These are phyloP conservation scores for Deakozyma indianensis DNA, from an alignment of 805 yeast species.

Conservation along the genomic window DNA sequence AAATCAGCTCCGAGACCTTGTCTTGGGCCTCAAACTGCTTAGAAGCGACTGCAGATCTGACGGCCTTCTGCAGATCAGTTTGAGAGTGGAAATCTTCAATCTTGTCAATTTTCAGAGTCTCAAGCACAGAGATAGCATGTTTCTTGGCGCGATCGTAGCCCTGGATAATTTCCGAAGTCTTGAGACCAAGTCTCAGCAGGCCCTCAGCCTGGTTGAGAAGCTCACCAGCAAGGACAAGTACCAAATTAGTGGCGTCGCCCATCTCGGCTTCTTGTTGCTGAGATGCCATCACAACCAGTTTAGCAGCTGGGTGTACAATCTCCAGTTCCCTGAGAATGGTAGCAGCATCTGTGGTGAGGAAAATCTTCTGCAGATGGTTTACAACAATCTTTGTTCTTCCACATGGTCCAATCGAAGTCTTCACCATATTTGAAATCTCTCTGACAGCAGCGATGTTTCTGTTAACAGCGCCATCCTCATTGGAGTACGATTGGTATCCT, in stretches of 20 bases:
- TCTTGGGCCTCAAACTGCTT: constrained; percentile 88
- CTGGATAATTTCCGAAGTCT: constrained; percentile 83
- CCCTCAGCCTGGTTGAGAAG: constrained; percentile 76
- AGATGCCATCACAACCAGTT: constrained; percentile 87
- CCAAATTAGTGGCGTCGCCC: constrained; percentile 94
- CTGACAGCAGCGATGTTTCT: constrained; percentile 90
- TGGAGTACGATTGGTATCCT: constrained; percentile 76
- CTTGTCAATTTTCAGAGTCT: constrained; percentile 35
- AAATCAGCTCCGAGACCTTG: constrained; percentile 56
- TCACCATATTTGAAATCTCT: constrained; percentile 80
- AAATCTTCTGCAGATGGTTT: constrained; percentile 70
- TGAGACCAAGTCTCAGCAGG: constrained; percentile 68
- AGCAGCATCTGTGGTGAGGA: constrained; percentile 95
- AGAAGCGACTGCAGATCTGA: constrained; percentile 80
- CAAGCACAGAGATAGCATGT: constrained; percentile 55
- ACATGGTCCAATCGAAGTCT: constrained; percentile 94
- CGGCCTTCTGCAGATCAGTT: constrained; percentile 50
- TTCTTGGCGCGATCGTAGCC: constrained; percentile 84
- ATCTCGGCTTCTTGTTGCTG: constrained; percentile 94
- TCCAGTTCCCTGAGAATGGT: constrained; percentile 89
- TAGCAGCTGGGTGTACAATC: constrained; percentile 94
- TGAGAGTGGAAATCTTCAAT: constrained; percentile 43
- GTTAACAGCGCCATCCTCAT: constrained; percentile 87
- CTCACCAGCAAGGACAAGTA: constrained; percentile 86
- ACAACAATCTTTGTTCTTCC: constrained; percentile 95